phyloP scores from a whole-genome alignment of 2,329 filamentous ascomycete species.

The Colletotrichum eremochloae region DNA sequence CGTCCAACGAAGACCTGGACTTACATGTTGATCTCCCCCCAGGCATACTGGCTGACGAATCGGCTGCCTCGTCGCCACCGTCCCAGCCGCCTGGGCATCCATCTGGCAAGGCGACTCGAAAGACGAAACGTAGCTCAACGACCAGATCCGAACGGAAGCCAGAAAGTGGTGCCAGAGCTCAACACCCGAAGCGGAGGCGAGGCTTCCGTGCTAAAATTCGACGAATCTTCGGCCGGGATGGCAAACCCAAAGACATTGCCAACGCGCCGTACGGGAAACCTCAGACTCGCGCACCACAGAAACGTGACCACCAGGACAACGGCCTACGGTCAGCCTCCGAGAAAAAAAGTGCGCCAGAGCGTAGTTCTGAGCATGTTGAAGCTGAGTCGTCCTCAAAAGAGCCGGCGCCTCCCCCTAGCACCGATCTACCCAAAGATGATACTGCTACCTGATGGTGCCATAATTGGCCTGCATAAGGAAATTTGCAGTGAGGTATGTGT shows the following conservation, averaged over 20 bases:
- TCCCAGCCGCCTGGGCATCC: background rate
- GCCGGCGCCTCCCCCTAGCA: background rate
- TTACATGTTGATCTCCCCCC: constrained; percentile 3
- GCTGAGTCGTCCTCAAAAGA: background rate
- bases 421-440: background rate
- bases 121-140: constrained; percentile 6
- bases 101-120: background rate
- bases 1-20: constrained; percentile 17
- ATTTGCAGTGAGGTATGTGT: background rate
- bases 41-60: background rate
- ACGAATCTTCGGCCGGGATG: constrained; percentile 4
- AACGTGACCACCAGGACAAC: background rate
- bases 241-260: background rate
- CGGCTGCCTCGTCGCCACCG: background rate
- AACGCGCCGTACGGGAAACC: background rate
- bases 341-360: background rate
- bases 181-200: background rate
- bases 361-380: background rate
- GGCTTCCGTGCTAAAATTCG: constrained; percentile 15
- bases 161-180: background rate
- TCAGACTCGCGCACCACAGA: background rate
- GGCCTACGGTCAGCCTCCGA: background rate
- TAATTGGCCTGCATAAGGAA: no score
- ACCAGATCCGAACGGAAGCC: background rate
- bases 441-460: background rate